These are phyloP conservation scores for Goffeauzyma gilvescens DNA, from an alignment of 768 basidiomycete species.

Conservation along the genomic window DNA sequence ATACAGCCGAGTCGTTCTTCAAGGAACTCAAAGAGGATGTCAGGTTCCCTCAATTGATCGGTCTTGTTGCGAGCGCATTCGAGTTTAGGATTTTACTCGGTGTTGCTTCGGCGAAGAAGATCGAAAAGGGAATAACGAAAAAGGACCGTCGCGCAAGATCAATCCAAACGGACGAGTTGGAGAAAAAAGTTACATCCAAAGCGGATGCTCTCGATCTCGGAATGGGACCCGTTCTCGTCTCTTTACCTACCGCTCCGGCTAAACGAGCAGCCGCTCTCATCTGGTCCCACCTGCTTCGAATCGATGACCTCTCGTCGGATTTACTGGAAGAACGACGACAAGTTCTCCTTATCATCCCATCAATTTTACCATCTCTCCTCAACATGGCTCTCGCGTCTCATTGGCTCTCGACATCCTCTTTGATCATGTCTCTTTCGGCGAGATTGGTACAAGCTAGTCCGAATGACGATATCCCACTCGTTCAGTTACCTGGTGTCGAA, in stretches of 20 bases:
- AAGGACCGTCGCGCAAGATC: constrained; percentile 28
- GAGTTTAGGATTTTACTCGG: constrained; percentile 28
- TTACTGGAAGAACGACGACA: constrained; percentile 52
- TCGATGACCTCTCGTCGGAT: constrained; percentile 39
- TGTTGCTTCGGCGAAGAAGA: constrained; percentile 12
- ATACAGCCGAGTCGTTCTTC: constrained; percentile 73
- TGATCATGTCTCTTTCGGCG: constrained; percentile 63
- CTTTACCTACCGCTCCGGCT: constrained; percentile 26
- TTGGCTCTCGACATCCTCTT: constrained; percentile 66
- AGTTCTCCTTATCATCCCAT: constrained; percentile 52
- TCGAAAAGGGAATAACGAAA: constrained; percentile 18
- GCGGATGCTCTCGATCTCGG: constrained; percentile 20
- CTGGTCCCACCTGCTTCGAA: constrained; percentile 65
- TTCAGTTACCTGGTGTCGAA: constrained; percentile 58
- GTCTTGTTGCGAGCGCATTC: constrained; percentile 41
- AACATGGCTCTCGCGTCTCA: constrained; percentile 66
- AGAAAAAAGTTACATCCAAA: constrained; percentile 23
- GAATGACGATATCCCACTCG: constrained; percentile 34
- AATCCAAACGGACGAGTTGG: constrained; percentile 27
- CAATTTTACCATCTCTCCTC: constrained; percentile 58
- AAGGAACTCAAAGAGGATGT: constrained; percentile 64
- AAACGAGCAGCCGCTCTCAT: constrained; percentile 48
- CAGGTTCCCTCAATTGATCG: constrained; percentile 50
- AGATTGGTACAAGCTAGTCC: constrained; percentile 65
- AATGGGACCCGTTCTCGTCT: constrained; percentile 8